Evolutionary conservation across 164 flowering plant genomes (phyloP).

Genomic region (Tetrastigma voinierianum): DNA sequence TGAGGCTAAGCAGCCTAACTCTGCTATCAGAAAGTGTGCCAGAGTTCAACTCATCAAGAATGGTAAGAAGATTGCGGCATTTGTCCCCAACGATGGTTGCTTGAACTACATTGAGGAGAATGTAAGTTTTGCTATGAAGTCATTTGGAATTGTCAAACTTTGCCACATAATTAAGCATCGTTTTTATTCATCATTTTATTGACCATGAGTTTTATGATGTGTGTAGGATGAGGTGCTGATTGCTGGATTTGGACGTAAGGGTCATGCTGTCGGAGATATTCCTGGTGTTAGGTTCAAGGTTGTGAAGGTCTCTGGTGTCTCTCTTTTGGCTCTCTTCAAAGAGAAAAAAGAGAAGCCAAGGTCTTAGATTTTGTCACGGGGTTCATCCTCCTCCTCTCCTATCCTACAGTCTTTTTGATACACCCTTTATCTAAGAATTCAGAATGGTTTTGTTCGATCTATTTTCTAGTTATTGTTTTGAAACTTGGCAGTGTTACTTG

Average conservation of each 20-base stretch:
- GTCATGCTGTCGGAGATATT: slow-evolving; percentile 90
- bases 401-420: slow-evolving; percentile 1
- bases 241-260: slow-evolving; percentile 87
- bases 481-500: not conserved
- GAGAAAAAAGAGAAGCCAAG: slow-evolving; percentile 91
- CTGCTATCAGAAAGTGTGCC: slow-evolving; percentile 84
- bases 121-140: slow-evolving; percentile 31
- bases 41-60: slow-evolving; percentile 78
- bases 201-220: not conserved
- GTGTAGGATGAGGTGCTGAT: slow-evolving; percentile 80
- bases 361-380: slow-evolving; percentile 40
- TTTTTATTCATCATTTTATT: not conserved
- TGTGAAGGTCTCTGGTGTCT: slow-evolving; percentile 82
- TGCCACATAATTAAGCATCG: not conserved
- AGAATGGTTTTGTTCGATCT: not conserved
- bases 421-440: not conserved
- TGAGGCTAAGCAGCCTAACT: slow-evolving; percentile 87
- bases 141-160: too few relatives aligned
- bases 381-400: not conserved
- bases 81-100: slow-evolving; percentile 88
- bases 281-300: slow-evolving; percentile 88
- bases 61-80: slow-evolving; percentile 90
- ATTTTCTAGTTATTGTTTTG: slow-evolving; percentile 13
- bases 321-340: slow-evolving; percentile 79
- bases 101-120: slow-evolving; percentile 84